Evolutionary conservation across 805 yeast genomes (phyloP).

Genomic region (Ogataea neopini): DNA sequence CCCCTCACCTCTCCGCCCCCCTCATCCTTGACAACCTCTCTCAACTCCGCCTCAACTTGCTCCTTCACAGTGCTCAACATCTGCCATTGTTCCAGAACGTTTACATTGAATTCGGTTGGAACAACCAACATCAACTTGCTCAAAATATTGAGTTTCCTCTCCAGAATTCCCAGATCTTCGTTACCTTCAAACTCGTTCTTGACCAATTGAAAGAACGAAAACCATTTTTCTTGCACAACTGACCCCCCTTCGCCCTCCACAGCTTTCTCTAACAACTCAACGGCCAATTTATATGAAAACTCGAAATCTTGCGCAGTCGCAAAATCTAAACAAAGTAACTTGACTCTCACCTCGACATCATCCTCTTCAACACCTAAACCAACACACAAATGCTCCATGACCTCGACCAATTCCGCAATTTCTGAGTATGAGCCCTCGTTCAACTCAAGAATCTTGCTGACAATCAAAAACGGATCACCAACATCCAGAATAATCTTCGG

Average conservation of each 20-base stretch:
- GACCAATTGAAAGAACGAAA: slow-evolving; percentile 72
- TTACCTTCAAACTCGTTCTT: slow-evolving; percentile 40
- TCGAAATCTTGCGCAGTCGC: slow-evolving; percentile 64
- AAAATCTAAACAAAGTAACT: slow-evolving; percentile 59
- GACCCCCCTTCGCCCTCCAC: slow-evolving; percentile 17
- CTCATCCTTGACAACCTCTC: too few species aligned
- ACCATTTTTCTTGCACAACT: slow-evolving; percentile 50
- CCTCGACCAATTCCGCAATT: slow-evolving; percentile 40
- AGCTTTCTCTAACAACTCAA: slow-evolving; percentile 38
- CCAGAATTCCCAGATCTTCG: slow-evolving; percentile 12
- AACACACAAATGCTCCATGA: slow-evolving; percentile 42
- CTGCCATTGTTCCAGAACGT: slow-evolving; percentile 66
- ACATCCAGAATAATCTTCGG: slow-evolving; percentile 29
- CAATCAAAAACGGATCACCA: slow-evolving; percentile 27
- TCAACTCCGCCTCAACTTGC: slow-evolving; percentile 25
- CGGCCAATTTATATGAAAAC: slow-evolving; percentile 50
- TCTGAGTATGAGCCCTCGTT: slow-evolving; percentile 54
- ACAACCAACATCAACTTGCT: slow-evolving; percentile 52
- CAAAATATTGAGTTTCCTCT: slow-evolving; percentile 52
- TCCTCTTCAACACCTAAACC: slow-evolving; percentile 36
- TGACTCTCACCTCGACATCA: slow-evolving; percentile 32
- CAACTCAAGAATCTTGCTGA: slow-evolving; percentile 45
- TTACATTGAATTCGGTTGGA: slow-evolving; percentile 54
- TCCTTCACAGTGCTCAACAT: slow-evolving; percentile 37
- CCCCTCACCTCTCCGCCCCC: too few species aligned